Base-by-base conservation (phyloP, 768 basidiomycete species). In the Mycena rosella region DNA sequence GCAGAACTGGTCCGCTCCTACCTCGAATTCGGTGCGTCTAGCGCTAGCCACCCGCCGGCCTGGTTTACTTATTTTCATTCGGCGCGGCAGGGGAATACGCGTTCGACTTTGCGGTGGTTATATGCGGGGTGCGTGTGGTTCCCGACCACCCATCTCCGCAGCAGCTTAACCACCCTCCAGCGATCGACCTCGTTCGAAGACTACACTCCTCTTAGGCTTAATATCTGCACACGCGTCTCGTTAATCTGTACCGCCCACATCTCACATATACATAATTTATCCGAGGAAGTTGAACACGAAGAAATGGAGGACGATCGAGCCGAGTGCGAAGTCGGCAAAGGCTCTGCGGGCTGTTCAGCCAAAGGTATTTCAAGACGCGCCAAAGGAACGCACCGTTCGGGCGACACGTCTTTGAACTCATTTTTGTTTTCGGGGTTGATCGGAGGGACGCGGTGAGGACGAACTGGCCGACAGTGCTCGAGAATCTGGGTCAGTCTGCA, bases 211-310 rank as follows among this genome's bases (percentile, higher is more conserved):
- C 58, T 60, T n/a, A n/a, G n/a, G n/a, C n/a, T n/a, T 59, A 48
- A 55, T 63, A 59, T 67, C 53, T 29, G 42, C 55, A 60, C 49
- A 57, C 29, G 58, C 20, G 2, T 22, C 42, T n/a, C 2, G 20
- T 57, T 44, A 24, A 24, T 60, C 30, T 64, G 54, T 71, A 62
- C 24, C 70, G 53, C 67, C 63, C 48, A 69, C 53, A 57, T 45
- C 36, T 61, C 51, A 70, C n/a, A n/a, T n/a, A n/a, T n/a, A n/a
- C n/a, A 73, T 70, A 66, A 58, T 74, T 80, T 76, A 99, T 78
- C 97, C 98, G 17, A 99, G 86, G 87, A 98, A 99, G 82, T 98
- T 98, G 87, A 91, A 98, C 67, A 98, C 96, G 78, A 99, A 99
- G 84, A 98, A 96, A 80, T 99, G 98, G 36, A 99, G 85, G 42